Conservation (phyloP, 352 stramenopile genomes). For the Phytophthora boehmeriae region DNA sequence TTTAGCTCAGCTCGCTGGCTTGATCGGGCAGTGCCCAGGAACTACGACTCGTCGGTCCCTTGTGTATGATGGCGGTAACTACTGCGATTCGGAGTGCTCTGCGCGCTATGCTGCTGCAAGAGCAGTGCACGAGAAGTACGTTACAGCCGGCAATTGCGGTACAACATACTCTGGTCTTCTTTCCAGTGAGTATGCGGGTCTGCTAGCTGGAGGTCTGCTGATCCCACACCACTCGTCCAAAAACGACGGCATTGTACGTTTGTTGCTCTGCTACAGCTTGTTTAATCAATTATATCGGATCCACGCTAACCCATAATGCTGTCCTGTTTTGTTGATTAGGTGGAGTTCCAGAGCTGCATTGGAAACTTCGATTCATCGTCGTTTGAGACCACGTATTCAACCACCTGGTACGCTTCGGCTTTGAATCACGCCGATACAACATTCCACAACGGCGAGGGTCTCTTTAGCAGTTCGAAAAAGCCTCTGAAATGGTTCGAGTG, state of each 20-base stretch:
- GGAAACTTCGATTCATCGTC: slow-evolving; percentile 37
- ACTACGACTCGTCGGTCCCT: slow-evolving; percentile 40
- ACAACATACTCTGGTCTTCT: slow-evolving; percentile 47
- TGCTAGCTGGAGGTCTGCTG: slow-evolving; percentile 41
- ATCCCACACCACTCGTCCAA: slow-evolving; percentile 50
- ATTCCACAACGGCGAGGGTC: slow-evolving; percentile 62
- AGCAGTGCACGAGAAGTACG: slow-evolving; percentile 37
- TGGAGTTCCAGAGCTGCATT: slow-evolving; percentile 69
- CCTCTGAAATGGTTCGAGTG: slow-evolving; percentile 67
- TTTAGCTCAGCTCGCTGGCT: slow-evolving; percentile 23
- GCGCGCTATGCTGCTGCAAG: slow-evolving; percentile 42
- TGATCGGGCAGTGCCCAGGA: slow-evolving; percentile 53
- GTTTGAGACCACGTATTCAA: slow-evolving; percentile 46
- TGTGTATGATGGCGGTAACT: slow-evolving; percentile 45
- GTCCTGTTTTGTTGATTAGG: slow-evolving; percentile 23
- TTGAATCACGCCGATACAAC: slow-evolving; percentile 67
- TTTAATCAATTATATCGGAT: background rate
- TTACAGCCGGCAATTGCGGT: slow-evolving; percentile 49
- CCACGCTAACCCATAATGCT: background rate
- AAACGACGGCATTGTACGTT: slow-evolving; percentile 66
- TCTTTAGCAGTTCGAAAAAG: slow-evolving; percentile 57
- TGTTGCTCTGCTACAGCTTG: background rate
- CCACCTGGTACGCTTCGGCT: slow-evolving; percentile 49
- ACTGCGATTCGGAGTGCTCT: slow-evolving; percentile 28
- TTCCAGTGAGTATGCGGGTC: slow-evolving; percentile 41